Evolutionary conservation across 2,329 filamentous ascomycete genomes (phyloP), one percentile per base, ranked within the genome.

Genomic region (Hirsutella thompsonii): DNA sequence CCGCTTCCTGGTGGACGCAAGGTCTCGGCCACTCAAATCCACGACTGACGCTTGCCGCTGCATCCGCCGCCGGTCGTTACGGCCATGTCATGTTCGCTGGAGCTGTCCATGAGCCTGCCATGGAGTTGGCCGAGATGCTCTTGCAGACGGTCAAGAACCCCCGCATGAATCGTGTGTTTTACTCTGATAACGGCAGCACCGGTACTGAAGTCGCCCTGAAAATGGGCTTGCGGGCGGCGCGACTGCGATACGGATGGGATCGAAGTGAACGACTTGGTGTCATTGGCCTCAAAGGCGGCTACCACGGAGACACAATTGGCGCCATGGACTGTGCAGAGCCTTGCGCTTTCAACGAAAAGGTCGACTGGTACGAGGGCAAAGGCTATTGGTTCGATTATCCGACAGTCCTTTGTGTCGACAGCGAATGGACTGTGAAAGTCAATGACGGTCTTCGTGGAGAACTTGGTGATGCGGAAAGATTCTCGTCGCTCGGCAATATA

Each of bases 1-100:
- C 85, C 1, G 85, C 85, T 1, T 90, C 84, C 0, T 93, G 87
- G 86, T 93, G 87, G 86, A 93, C 86, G 0, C 87, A 93, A 59
- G 86, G 86, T 2, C 70, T 93, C 0, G 86, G 87, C 1, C 87
- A 93, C 48, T 82, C 79, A 5, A 88, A 85, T 49, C 74, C 84
- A 0, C 63, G 69, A 0, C 66, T 93, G 1, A 74, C 83, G 0
- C 70, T 92, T 2, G 78, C 83, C 0, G 84, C 85, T 2, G 83
- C 86, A 0, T 81, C 92, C 53, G 85, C 87, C 0, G 83, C 86
- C 2, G 85, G 86, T 8, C 72, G 85, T 21, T 93, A 92, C 52
- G 86, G 86, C 0, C 86, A 93, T 58, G 83, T 92, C 49, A 92
- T 93, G 82, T 92, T 93, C 52, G 83, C 84, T 0, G 79, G 79